Percentiles rank a stretch among this genome's conserved stretches.
Conservation (phyloP, 306 rosid species). For the Morella rubra region DNA sequence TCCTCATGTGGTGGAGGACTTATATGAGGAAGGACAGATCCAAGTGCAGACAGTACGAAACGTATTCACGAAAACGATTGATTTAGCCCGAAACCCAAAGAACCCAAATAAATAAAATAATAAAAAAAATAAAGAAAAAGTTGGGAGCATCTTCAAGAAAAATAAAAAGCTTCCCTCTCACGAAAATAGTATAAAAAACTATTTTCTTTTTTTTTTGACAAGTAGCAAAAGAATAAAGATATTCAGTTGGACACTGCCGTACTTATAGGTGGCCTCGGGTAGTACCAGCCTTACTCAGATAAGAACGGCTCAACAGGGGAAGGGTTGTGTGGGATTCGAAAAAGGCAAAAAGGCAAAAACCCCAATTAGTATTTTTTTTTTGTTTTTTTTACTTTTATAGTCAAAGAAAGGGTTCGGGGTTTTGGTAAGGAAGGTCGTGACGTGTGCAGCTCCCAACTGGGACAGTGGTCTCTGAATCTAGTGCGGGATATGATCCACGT, state of each 20-base stretch:
- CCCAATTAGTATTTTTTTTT: not conserved
- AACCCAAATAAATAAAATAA: not conserved
- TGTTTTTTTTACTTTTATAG: not conserved
- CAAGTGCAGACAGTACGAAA: slow-evolving; percentile 83
- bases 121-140: not conserved
- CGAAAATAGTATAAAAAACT: too few species aligned
- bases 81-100: too few species aligned
- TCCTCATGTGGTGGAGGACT: slow-evolving; percentile 72
- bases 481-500: too few species aligned
- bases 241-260: slow-evolving; percentile 50
- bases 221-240: slow-evolving; percentile 7
- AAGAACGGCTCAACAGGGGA: slow-evolving; percentile 60
- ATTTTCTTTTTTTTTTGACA: too few species aligned
- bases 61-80: slow-evolving; percentile 9
- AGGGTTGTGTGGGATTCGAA: not conserved
- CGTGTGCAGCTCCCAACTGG: slow-evolving; percentile 17
- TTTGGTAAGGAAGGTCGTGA: slow-evolving; percentile 26
- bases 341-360: not conserved
- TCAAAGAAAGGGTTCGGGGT: slow-evolving; percentile 16
- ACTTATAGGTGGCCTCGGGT: slow-evolving; percentile 56
- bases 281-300: slow-evolving; percentile 89
- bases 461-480: not conserved
- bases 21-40: slow-evolving; percentile 95
- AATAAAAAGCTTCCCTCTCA: too few species aligned
- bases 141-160: too few species aligned